Base-by-base conservation (phyloP, 352 stramenopile genomes). In the Pythium rishiriense region DNA sequence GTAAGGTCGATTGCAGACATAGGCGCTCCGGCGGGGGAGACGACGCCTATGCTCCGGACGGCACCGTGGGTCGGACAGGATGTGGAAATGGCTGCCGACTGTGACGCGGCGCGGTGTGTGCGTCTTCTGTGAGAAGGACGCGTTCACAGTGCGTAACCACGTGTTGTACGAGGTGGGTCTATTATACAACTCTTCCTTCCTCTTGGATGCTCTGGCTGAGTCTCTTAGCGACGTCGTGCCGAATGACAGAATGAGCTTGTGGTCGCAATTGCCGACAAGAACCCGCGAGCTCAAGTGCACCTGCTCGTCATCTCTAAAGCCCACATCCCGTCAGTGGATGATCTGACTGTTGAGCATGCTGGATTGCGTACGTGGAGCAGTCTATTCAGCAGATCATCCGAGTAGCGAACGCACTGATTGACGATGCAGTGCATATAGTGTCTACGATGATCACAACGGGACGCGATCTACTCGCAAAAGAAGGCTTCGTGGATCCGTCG, bases 281-380 rank as follows among this genome's bases (percentile, higher is more conserved):
- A 87, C 39, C 79, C 83, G 29, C 76, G 79, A 17, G 81, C 83
- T 3, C 66, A 64, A 19, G 74, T 64, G 37, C 83, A 92, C 33
- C 42, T 90, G 48, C 66, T 92, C 39, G 76, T 92, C 48, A 85
- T 92, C 14, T 71, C 83, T 15, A 73, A 78, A 39, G 59, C 84
- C 45, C 83, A 92, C 49, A 88, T 92, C 54, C 50, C 72, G 12
- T 79, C 62, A 10, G 70, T 90, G 4, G 70, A 88, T 22, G 70
- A 80, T 31, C 70, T 92, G 35, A 77, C 70, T 0, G 29, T 64
- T 1, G 65, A 69, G 14, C 72, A 92, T 33, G 55, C 64, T 26
- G 59, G 75, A 6, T 45, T 91, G 19, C 19, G 83, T 91, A 73
- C 25, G 78, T 64, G 25, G 2, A 43, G 56, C 3, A n/a, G 0